These are phyloP conservation scores for Umbelopsis ramanniana DNA, from an alignment of 192 early-diverging fungal genomes.

Conservation along the genomic window DNA sequence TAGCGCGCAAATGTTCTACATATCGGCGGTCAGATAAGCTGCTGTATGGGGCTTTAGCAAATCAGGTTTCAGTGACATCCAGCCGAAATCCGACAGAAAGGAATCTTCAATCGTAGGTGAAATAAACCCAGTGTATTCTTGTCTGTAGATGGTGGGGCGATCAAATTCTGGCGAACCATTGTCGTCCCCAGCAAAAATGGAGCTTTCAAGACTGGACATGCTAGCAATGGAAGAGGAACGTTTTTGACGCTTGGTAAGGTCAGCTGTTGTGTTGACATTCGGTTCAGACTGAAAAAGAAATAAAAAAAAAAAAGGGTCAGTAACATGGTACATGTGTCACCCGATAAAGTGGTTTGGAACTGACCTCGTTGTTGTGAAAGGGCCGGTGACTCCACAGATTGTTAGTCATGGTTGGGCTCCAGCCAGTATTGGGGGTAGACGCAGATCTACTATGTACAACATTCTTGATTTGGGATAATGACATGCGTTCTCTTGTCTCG, in stretches of 20 bases:
- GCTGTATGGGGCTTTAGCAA: not conserved
- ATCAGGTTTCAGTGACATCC: slow-evolving; percentile 4
- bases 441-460: slow-evolving; percentile 18
- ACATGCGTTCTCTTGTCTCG: not conserved
- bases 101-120: slow-evolving; percentile 7
- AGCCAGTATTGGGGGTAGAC: not conserved
- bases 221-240: slow-evolving; percentile 12
- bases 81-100: not conserved
- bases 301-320: not conserved
- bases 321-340: no score
- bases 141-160: not conserved
- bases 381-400: not conserved
- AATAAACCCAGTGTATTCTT: not conserved
- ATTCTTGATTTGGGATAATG: slow-evolving; percentile 18
- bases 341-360: not conserved
- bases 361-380: slow-evolving; percentile 11
- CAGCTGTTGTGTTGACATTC: not conserved
- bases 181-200: slow-evolving; percentile 11
- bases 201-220: slow-evolving; percentile 8
- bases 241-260: slow-evolving; percentile 2
- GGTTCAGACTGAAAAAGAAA: not conserved
- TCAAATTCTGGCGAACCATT: not conserved
- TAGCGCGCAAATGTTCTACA: not conserved
- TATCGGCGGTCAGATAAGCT: not conserved
- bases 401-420: not conserved